Evolutionary conservation across 306 rosid species (phyloP), one percentile per base, ranked within the genome.

Genomic region (Cucurbita moschata): DNA sequence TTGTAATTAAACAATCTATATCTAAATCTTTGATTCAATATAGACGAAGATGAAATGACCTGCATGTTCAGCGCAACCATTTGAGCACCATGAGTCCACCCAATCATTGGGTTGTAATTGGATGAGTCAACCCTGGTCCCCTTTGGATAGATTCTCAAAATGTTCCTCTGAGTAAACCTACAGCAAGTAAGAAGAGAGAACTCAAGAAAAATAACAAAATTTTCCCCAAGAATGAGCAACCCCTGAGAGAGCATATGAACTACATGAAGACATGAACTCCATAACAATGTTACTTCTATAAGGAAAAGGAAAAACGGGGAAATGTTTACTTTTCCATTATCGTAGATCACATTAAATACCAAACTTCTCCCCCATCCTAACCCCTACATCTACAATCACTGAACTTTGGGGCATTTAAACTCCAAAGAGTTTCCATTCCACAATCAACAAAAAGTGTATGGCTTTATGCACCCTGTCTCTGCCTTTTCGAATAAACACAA

Each of bases 11-110:
- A 74, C 43, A 59, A 47, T 19, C 6, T 7, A 59, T 15, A 35
- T 19, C 13, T 51, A 60, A 26, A 53, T 18, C 4, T 47, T 8
- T 14, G 43, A 37, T 8, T 73, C 73, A 54, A 59, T 14, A 64
- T 60, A 6, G 19, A 37, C 58, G 52, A n/a, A 77, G 71, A 14
- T 18, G 37, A 58, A 43, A 13, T 8, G 72, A 95, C 99, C 99
- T 95, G 99, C 99, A 95, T 95, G 80, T 95, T 95, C 75, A 95
- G 92, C 73, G 99, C 99, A 78, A 95, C 99, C 99, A 95, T 86
- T 75, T 95, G 99, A 77, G 99, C 99, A 70, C 99, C 99, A 82
- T 95, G 96, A 76, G 79, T 79, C 99, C 99, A 95, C 77, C 96
- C 99, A 83, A 95, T 86, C 72, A 91, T 76, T 60, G 99, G 99